Conservation (phyloP, 1,284 basidiomycete genomes). For the Termitomyces sp. region DNA sequence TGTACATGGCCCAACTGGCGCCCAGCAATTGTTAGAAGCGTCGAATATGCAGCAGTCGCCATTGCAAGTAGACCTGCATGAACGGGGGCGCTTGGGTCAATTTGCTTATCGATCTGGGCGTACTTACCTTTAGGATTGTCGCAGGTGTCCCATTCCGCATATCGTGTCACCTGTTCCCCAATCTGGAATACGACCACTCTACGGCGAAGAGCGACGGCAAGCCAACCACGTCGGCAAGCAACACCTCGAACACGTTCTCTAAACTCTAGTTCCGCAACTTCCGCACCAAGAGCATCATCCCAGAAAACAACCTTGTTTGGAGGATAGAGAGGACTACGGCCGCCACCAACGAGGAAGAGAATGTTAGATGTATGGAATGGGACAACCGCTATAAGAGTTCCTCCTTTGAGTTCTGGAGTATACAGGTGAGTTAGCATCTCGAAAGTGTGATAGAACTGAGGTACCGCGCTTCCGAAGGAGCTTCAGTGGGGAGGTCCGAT, state of each 20-base stretch:
- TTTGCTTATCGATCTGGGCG: conserved; percentile 2
- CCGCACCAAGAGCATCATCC: conserved; percentile 71
- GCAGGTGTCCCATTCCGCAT: conserved; percentile 84
- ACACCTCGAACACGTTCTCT: conserved; percentile 82
- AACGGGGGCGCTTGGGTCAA: conserved; percentile 9
- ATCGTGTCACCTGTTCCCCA: conserved; percentile 53
- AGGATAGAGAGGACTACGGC: conserved; percentile 85
- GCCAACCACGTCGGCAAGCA: conserved; percentile 74
- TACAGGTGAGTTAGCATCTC: conserved; percentile 11
- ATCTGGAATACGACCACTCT: conserved; percentile 80
- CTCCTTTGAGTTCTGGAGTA: conserved; percentile 63
- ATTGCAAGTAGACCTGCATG: conserved; percentile 76
- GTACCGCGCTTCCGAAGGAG: conserved; percentile 78
- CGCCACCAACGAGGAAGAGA: conserved; percentile 87
- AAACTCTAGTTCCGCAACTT: conserved; percentile 90
- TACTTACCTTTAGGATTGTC: conserved; percentile 89
- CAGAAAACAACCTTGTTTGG: conserved; percentile 93
- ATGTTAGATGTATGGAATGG: conserved; percentile 83
- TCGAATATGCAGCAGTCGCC: conserved; percentile 72
- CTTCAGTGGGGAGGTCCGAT: conserved; percentile 73
- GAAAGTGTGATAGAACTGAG: conserved; percentile 16
- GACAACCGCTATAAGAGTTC: conserved; percentile 73
- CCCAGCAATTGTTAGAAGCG: conserved; percentile 83
- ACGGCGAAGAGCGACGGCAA: conserved; percentile 78
- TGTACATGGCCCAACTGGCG: conserved; percentile 90